A percentile compares a stretch with the other conserved stretches of the same genome.
Evolutionary conservation across 805 yeast genomes (phyloP).

Genomic region (Ogataea paradorogensis): DNA sequence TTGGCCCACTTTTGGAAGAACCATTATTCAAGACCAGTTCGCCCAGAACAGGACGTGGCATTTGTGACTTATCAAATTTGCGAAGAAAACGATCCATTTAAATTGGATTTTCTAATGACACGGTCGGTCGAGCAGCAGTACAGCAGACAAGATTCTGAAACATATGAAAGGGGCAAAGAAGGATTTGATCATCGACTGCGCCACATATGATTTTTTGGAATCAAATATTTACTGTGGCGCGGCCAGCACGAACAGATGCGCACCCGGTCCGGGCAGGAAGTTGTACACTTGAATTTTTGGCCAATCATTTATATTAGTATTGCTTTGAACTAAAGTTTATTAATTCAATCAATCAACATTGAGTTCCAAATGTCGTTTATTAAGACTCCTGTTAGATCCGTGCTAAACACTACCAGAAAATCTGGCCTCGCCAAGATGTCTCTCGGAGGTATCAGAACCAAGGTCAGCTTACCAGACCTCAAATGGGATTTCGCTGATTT

Average conservation of each 20-base stretch:
- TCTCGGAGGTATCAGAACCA: slow-evolving; percentile 44
- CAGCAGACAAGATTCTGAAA: slow-evolving; percentile 6
- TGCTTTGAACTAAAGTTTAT: neutral
- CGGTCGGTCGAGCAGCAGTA: neutral
- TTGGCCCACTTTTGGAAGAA: neutral
- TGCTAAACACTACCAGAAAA: slow-evolving; percentile 13
- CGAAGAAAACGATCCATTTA: neutral
- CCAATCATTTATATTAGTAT: slow-evolving; percentile 5
- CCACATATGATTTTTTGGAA: slow-evolving; percentile 1
- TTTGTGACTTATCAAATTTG: neutral
- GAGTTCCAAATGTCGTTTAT: slow-evolving; percentile 22
- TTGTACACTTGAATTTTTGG: neutral
- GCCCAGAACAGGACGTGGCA: slow-evolving; percentile 2
- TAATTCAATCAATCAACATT: slow-evolving; percentile 1
- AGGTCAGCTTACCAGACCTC: slow-evolving; percentile 75
- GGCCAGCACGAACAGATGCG: neutral
- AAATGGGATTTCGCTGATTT: slow-evolving; percentile 82
- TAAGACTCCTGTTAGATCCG: slow-evolving; percentile 28
- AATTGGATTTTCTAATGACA: neutral
- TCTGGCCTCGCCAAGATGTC: slow-evolving; percentile 15
- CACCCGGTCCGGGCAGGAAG: neutral
- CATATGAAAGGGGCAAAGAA: slow-evolving; percentile 12
- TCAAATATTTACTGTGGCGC: slow-evolving; percentile 3
- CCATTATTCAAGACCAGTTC: neutral
- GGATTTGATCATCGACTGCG: slow-evolving; percentile 2